Base-by-base conservation (phyloP, 495 filamentous ascomycete species). In the Penicillium arizonense region DNA sequence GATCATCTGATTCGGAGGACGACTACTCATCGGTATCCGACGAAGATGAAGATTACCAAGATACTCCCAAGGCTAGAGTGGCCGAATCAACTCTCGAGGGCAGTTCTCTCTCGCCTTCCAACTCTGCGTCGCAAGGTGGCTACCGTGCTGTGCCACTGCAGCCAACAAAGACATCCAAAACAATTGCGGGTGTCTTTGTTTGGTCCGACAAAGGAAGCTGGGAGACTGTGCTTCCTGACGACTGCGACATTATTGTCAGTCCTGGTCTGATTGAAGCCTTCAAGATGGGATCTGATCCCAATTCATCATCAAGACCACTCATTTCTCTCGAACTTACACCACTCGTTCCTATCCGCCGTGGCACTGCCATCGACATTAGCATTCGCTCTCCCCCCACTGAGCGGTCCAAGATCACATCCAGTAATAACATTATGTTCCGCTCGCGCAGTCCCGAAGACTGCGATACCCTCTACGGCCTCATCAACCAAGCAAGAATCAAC, bases 311-410 rank as follows among this genome's bases (percentile, higher is more conserved):
- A 24, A 74, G 77, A 3, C 89, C 90, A 3, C 73, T 96, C 1
- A 73, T 98, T 44, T 84, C 83, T 3, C 78, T 95, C 13, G 87
- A 93, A 58, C 81, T 99, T 13, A 96, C 91, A 1, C 94, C 94
- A 0, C 72, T 94, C 10, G 91, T 96, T 12, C 86, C 88, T 57
- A 82, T 97, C 38, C 85, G 93, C 54, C 85, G 90, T 41, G 91
- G 91, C 45, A 97, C 88, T 16, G 92, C 87, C 18, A 79, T 97
- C 30, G 94, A 99, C 64, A 91, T 99, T 44, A 92, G 93, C 43
- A 90, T 99, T 59, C 84, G 89, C 39, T 96, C 91, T 10, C 85
- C 86, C 16, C 87, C 85, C 12, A 90, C 85, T 13, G 62, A 82
- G 5, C 83, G 84, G 30, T 90, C 88, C 2, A 82, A 83, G 50